Conservation (phyloP, 805 yeast species). For the Ogataea minuta region DNA sequence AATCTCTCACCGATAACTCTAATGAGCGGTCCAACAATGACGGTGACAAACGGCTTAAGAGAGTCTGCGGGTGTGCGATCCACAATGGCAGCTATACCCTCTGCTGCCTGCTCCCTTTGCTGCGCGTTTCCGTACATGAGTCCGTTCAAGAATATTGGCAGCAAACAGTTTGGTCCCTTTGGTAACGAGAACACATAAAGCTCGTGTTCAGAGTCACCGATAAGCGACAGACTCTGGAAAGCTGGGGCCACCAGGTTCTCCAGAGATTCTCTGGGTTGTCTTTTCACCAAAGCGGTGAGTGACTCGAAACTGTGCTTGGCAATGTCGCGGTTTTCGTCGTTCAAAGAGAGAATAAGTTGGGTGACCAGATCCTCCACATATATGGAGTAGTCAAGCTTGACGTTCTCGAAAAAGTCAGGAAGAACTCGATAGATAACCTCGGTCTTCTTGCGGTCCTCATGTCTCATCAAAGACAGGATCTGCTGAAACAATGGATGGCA, state of each 20-base stretch:
- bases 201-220: slow-evolving; percentile 63
- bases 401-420: slow-evolving; percentile 65
- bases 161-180: slow-evolving; percentile 80
- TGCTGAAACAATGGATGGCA: slow-evolving; percentile 83
- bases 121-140: slow-evolving; percentile 87
- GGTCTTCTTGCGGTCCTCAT: slow-evolving; percentile 66
- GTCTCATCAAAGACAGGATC: slow-evolving; percentile 69
- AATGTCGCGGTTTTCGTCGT: slow-evolving; percentile 61
- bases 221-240: slow-evolving; percentile 61
- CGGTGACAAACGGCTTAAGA: slow-evolving; percentile 85
- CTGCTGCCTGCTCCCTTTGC: slow-evolving; percentile 82
- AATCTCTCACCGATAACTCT: slow-evolving; percentile 98
- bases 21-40: slow-evolving; percentile 94
- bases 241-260: slow-evolving; percentile 83
- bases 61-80: slow-evolving; percentile 80
- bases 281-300: slow-evolving; percentile 61
- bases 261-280: slow-evolving; percentile 70
- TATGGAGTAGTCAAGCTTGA: slow-evolving; percentile 65
- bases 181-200: slow-evolving; percentile 73
- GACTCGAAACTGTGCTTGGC: slow-evolving; percentile 67
- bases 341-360: slow-evolving; percentile 67
- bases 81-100: slow-evolving; percentile 84
- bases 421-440: slow-evolving; percentile 63
- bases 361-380: slow-evolving; percentile 76
- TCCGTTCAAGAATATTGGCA: slow-evolving; percentile 93